These are phyloP conservation scores for Lithospermum erythrorhizon DNA, from an alignment of 257 asterid species.

Conservation along the genomic window DNA sequence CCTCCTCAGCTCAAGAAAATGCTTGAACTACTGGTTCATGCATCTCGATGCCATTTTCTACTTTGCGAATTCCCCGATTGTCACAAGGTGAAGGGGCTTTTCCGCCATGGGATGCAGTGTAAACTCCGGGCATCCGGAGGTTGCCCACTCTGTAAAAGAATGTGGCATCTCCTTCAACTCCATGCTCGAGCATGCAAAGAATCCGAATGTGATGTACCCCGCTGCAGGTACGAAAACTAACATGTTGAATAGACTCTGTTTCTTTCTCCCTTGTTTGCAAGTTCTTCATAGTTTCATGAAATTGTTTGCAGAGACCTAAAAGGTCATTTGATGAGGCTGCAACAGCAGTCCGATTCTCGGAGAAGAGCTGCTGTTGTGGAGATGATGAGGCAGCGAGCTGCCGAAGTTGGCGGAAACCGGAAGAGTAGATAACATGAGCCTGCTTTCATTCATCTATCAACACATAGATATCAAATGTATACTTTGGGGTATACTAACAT, in stretches of 20 bases:
- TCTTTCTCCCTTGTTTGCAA: neutral
- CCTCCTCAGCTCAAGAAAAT: conserved; percentile 77
- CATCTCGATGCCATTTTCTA: conserved; percentile 78
- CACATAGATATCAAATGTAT: too few relatives aligned
- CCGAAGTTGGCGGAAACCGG: conserved; percentile 6
- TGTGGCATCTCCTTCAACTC: conserved; percentile 98
- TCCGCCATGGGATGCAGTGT: conserved; percentile 90
- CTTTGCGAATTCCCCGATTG: conserved; percentile 78
- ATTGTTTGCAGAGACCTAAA: conserved; percentile 39
- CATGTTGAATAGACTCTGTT: neutral
- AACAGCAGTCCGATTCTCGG: conserved; percentile 59
- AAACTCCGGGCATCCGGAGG: conserved; percentile 83
- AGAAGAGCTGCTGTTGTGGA: conserved; percentile 61
- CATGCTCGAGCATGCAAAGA: conserved; percentile 97
- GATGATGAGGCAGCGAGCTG: conserved; percentile 37
- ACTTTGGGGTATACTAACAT: too few relatives aligned
- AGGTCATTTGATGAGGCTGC: conserved; percentile 50
- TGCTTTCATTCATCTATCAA: too few relatives aligned
- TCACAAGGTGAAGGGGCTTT: conserved; percentile 94
- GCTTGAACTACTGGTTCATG: conserved; percentile 98
- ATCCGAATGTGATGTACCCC: conserved; percentile 80
- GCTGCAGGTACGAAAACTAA: conserved; percentile 70
- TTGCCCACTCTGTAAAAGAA: conserved; percentile 78
- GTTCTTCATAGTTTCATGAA: neutral
- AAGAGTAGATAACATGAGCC: neutral